These are phyloP conservation scores for Blastobotrys parvus DNA, from an alignment of 805 yeast species.

Conservation along the genomic window DNA sequence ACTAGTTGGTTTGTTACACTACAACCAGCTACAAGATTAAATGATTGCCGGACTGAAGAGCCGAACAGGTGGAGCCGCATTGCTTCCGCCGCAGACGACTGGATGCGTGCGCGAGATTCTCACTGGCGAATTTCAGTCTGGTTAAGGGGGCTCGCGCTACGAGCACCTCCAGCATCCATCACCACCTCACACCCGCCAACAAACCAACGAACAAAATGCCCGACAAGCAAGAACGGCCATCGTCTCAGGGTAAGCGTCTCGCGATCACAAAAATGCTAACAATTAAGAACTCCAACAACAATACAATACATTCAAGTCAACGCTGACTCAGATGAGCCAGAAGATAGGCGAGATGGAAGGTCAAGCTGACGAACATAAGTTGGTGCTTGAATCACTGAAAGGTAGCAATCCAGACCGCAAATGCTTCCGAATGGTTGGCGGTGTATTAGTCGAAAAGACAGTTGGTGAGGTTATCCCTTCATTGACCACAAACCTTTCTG, in stretches of 20 bases:
- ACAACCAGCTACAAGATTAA: too few relatives aligned
- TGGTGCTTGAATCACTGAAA: slow-evolving; percentile 52
- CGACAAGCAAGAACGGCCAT: not conserved
- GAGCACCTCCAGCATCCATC: too few relatives aligned
- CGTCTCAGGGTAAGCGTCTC: not conserved
- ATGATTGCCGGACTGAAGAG: too few relatives aligned
- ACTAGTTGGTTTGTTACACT: too few relatives aligned
- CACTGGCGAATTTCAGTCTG: too few relatives aligned
- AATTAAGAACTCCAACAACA: slow-evolving; percentile 31
- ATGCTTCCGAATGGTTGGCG: slow-evolving; percentile 91
- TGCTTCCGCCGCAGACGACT: too few relatives aligned
- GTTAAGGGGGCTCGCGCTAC: too few relatives aligned
- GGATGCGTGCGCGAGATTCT: too few relatives aligned
- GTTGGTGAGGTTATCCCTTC: slow-evolving; percentile 69
- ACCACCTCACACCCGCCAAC: too few relatives aligned
- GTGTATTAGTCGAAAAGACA: slow-evolving; percentile 75
- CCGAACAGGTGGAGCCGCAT: too few relatives aligned
- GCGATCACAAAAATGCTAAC: not conserved
- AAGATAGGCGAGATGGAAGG: slow-evolving; percentile 35
- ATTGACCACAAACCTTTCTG: slow-evolving; percentile 46
- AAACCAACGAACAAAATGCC: too few relatives aligned
- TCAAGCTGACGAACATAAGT: slow-evolving; percentile 36
- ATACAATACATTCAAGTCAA: slow-evolving; percentile 32
- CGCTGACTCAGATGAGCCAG: slow-evolving; percentile 27
- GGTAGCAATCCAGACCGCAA: slow-evolving; percentile 51